Evolutionary conservation across 83 land plant genomes (phyloP), one percentile per base, ranked within the genome.

Genomic region (Picea mariana): DNA sequence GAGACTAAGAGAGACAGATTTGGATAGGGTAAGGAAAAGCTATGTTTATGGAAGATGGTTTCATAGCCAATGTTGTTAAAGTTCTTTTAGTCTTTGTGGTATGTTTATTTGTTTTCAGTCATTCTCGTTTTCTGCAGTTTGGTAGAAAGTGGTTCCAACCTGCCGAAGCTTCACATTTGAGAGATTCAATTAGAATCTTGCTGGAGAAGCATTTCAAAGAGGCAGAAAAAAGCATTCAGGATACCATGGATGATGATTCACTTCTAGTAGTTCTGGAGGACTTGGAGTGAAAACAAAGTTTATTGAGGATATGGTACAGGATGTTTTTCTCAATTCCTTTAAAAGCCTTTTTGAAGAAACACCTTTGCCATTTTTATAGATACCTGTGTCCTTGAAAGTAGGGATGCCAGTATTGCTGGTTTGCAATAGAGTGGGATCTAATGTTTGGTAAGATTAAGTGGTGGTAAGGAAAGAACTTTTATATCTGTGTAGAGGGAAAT

Each of bases 101-200:
- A 61, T 69, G 21, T 67, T 17, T 38, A 40, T 9, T 9, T 84
- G 55, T 72, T 18, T 68, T 55, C 26, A 59, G 42, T 79, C 4
- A 68, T 15, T 42, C 66, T 80, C 58, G 59, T 49, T 73, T 80
- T 83, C 65, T 23, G 60, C 95, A 96, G 99, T 96, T 96, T 87
- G 93, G 95, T 62, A 86, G 84, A 69, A 84, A 86, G 34, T 97
- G 99, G 99, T 97, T 97, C 83, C 67, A 73, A 82, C 90, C 99
- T 65, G 84, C 80, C 61, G 93, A 90, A 80, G 99, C 99, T 9
- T 97, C 99, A 42, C 64, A 73, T 12, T 86, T 95, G 85, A 89
- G 99, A 82, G 44, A 17, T 23, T 80, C 77, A 80, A 88, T 97
- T 16, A 55, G 69, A 61, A 61, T 67, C 8, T 61, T 88, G 80